These are phyloP conservation scores for Lentinula guzmanii DNA, from an alignment of 768 basidiomycete genomes.

Conservation along the genomic window DNA sequence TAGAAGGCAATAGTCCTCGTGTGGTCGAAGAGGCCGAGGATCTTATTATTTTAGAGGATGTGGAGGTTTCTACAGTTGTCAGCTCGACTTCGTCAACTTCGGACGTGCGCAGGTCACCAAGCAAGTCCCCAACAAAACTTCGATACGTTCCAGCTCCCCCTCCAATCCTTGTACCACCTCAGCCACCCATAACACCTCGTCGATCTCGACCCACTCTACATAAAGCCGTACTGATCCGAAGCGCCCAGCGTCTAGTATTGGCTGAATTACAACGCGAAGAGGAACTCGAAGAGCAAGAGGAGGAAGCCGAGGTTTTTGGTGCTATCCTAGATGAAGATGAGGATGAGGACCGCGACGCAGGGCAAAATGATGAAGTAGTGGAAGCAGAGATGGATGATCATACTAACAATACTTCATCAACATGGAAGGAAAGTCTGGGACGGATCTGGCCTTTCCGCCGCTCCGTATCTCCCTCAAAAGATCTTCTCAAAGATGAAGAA, in stretches of 20 bases:
- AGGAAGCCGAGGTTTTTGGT: constrained; percentile 39
- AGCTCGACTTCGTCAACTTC: constrained; percentile 6
- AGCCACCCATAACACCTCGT: constrained; percentile 23
- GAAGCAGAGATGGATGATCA: constrained; percentile 15
- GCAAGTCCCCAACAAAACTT: constrained; percentile 10
- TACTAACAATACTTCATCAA: constrained; percentile 14
- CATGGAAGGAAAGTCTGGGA: constrained; percentile 39
- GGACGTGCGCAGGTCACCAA: constrained; percentile 11
- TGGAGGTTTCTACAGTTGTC: constrained; percentile 25
- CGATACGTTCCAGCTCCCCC: constrained; percentile 8
- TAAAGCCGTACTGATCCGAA: constrained; percentile 63
- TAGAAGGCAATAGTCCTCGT: constrained; percentile 58
- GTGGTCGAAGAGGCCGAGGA: constrained; percentile 68
- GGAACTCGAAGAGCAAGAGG: constrained; percentile 40
- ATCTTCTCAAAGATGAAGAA: neutral
- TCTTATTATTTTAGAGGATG: constrained; percentile 66
- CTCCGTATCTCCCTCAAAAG: constrained; percentile 14
- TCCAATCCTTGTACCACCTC: constrained; percentile 20
- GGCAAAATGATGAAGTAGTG: constrained; percentile 19
- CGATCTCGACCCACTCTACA: constrained; percentile 43
- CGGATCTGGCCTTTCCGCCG: constrained; percentile 35
- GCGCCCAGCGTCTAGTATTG: constrained; percentile 56
- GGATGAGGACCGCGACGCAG: constrained; percentile 16
- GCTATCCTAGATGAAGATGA: constrained; percentile 25
- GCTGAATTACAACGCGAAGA: constrained; percentile 47